phyloP scores from a whole-genome alignment of 345 rosid species.

The Populus tremula region DNA sequence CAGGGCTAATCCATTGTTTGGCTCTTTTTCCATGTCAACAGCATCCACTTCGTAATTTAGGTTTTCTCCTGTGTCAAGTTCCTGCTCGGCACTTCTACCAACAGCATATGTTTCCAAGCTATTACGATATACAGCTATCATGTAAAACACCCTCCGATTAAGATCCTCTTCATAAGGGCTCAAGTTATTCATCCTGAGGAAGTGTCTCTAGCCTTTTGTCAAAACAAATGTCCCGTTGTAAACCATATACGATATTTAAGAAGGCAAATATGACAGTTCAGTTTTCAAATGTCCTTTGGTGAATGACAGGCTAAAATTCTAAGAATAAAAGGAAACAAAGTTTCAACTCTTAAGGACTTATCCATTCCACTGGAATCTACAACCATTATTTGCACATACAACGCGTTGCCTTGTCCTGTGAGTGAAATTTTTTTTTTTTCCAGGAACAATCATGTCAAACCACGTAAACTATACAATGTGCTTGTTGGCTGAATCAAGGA shows the following conservation, averaged over 20 bases:
- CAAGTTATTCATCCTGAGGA: constrained; percentile 24
- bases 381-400: neutral
- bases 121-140: no score
- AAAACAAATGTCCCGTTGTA: constrained; percentile 13
- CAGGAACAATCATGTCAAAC: no score
- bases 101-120: no score
- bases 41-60: no score
- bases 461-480: no score
- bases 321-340: no score
- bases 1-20: no score
- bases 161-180: neutral
- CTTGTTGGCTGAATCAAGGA: neutral
- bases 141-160: no score
- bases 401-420: neutral
- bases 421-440: no score
- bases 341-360: neutral
- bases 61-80: neutral
- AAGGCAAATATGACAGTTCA: neutral
- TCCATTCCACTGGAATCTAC: neutral
- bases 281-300: neutral
- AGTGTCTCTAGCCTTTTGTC: constrained; percentile 25
- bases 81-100: no score
- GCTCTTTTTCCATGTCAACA: no score
- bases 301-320: neutral
- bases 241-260: neutral